These are phyloP conservation scores for Ampelomyces quisqualis DNA, from an alignment of 2,329 filamentous ascomycete species.

Conservation along the genomic window DNA sequence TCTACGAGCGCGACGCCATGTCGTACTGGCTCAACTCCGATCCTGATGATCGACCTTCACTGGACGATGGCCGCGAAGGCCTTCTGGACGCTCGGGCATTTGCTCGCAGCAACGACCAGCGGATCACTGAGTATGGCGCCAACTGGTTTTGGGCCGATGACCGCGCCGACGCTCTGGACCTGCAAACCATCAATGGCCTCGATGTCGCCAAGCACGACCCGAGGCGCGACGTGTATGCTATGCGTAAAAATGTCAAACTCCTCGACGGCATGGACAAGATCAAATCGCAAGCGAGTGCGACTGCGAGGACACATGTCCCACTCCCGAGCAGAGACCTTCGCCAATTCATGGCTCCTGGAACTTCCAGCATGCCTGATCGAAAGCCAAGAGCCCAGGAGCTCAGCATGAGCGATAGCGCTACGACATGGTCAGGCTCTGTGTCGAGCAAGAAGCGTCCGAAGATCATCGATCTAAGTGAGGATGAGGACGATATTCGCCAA, in stretches of 20 bases:
- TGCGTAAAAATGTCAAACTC: constrained; percentile 50
- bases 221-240: constrained; percentile 49
- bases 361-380: constrained; percentile 5
- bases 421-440: background rate
- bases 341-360: constrained; percentile 23
- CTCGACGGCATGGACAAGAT: constrained; percentile 38
- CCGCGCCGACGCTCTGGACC: constrained; percentile 57
- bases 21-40: constrained; percentile 46
- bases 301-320: background rate
- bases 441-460: constrained; percentile 14
- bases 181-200: constrained; percentile 57
- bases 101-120: constrained; percentile 49
- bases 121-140: constrained; percentile 47
- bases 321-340: constrained; percentile 6
- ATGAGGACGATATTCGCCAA: constrained; percentile 19
- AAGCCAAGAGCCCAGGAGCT: background rate
- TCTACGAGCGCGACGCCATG: constrained; percentile 55
- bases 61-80: constrained; percentile 51
- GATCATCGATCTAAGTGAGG: constrained; percentile 13
- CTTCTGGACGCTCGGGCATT: constrained; percentile 52
- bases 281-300: constrained; percentile 1
- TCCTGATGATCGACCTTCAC: constrained; percentile 5
- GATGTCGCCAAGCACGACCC: constrained; percentile 52
- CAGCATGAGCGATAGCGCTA: background rate
- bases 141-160: constrained; percentile 61